Evolutionary conservation across 1,139 yeast genomes (phyloP).

Genomic region (Wickerhamomyces sp.): DNA sequence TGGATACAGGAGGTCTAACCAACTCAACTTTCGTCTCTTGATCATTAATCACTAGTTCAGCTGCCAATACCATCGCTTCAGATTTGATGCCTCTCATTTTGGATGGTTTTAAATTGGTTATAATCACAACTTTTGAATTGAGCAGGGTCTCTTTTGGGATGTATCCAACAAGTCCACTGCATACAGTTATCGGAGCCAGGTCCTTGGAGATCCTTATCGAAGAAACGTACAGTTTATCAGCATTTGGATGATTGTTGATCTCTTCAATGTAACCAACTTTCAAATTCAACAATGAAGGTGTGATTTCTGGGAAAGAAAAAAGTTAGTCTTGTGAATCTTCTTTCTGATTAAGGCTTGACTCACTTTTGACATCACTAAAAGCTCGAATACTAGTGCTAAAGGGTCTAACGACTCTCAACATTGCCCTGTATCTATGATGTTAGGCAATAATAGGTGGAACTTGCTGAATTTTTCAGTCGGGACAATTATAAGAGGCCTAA

Average conservation of each 20-base stretch:
- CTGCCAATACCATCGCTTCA: constrained; percentile 57
- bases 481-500: too few relatives aligned
- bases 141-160: constrained; percentile 44
- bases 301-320: neutral
- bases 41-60: constrained; percentile 25
- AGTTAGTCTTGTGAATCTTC: too few relatives aligned
- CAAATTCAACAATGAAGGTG: constrained; percentile 26
- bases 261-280: constrained; percentile 42
- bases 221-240: constrained; percentile 51
- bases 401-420: too few relatives aligned
- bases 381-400: neutral
- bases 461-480: too few relatives aligned
- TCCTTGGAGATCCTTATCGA: constrained; percentile 30
- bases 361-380: neutral
- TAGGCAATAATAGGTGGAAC: too few relatives aligned
- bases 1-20: constrained; percentile 32
- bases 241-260: constrained; percentile 43
- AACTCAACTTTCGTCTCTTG: constrained; percentile 20
- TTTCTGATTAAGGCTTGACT: neutral
- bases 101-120: constrained; percentile 60
- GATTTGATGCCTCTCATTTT: constrained; percentile 60
- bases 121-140: constrained; percentile 44
- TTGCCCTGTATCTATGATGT: too few relatives aligned
- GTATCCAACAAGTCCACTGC: constrained; percentile 54
- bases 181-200: constrained; percentile 35